Evolutionary conservation across 441 rosid genomes (phyloP).

Genomic region (Brassica hybrid): DNA sequence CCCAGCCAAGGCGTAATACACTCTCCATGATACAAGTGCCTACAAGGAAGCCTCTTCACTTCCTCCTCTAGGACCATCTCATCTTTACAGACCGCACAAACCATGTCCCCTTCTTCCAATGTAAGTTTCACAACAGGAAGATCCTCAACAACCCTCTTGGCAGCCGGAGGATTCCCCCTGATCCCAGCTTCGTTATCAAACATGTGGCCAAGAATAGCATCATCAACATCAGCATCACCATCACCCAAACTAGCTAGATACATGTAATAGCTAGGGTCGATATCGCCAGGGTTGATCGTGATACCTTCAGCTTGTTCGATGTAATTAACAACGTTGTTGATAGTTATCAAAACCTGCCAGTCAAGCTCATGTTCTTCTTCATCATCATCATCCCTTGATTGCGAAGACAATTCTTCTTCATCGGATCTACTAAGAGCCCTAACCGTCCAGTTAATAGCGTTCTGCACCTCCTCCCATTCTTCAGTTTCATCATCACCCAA

Average conservation of each 20-base stretch:
- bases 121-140: slow-evolving; percentile 41
- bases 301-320: slow-evolving; percentile 47
- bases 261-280: slow-evolving; percentile 34
- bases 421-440: slow-evolving; percentile 28
- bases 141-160: slow-evolving; percentile 32
- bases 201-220: slow-evolving; percentile 42
- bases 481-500: slow-evolving; percentile 40
- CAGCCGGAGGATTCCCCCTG: slow-evolving; percentile 46
- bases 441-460: slow-evolving; percentile 38
- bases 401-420: slow-evolving; percentile 37
- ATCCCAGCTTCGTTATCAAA: slow-evolving; percentile 40
- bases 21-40: slow-evolving; percentile 44
- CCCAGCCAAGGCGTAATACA: slow-evolving; percentile 46
- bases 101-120: slow-evolving; percentile 31
- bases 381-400: slow-evolving; percentile 23
- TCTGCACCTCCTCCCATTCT: slow-evolving; percentile 44
- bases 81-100: slow-evolving; percentile 47
- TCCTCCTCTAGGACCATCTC: slow-evolving; percentile 37
- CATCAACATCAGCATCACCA: slow-evolving; percentile 25
- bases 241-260: slow-evolving; percentile 41
- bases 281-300: slow-evolving; percentile 28
- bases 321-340: slow-evolving; percentile 44
- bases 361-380: slow-evolving; percentile 31
- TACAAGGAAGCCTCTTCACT: slow-evolving; percentile 45
- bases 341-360: slow-evolving; percentile 48